Conservation (phyloP, 305 asterid species). For the Solanum hybrid region DNA sequence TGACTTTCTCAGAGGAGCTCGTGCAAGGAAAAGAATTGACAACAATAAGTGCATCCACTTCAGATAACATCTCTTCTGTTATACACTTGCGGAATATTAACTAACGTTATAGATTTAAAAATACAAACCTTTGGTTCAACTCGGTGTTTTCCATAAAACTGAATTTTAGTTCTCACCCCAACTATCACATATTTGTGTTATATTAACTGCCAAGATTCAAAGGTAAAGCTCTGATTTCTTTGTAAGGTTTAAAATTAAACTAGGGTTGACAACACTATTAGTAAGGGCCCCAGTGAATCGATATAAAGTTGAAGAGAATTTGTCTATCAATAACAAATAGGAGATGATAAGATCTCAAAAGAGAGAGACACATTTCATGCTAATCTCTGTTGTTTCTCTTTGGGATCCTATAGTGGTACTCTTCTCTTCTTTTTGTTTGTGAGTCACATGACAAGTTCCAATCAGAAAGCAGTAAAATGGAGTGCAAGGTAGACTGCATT, state of each 20-base stretch:
- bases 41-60: neutral
- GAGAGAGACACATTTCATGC: neutral
- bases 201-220: neutral
- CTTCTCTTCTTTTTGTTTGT: neutral
- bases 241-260: neutral
- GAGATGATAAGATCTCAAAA: neutral
- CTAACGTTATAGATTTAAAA: neutral
- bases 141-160: neutral
- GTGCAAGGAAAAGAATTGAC: neutral
- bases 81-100: neutral
- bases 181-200: neutral
- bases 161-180: neutral
- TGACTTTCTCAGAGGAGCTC: neutral
- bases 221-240: neutral
- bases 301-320: neutral
- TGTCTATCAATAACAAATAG: neutral
- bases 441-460: neutral
- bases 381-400: neutral
- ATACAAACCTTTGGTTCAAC: neutral
- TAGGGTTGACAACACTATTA: neutral
- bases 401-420: neutral
- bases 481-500: neutral
- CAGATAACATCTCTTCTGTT: neutral
- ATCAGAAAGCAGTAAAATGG: neutral
- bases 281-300: neutral